phyloP scores from a whole-genome alignment of 1,284 basidiomycete species.

The Irpex sp. region DNA sequence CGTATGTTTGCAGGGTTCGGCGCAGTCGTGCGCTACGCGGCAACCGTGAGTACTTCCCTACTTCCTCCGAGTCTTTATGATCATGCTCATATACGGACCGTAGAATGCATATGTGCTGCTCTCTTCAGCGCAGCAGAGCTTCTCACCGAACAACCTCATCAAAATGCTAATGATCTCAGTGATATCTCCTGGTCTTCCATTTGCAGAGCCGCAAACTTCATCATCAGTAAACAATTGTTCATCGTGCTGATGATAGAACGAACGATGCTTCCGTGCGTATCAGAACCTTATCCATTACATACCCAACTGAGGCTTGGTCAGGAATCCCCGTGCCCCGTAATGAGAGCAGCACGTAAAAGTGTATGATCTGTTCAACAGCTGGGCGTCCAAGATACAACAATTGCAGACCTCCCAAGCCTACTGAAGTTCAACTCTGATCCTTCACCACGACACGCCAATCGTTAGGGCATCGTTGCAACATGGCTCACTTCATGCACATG shows the following conservation, averaged over 20 bases:
- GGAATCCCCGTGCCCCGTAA: too few species aligned
- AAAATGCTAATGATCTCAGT: background rate
- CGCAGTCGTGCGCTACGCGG: too few species aligned
- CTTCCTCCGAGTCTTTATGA: too few species aligned
- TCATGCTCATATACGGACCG: too few species aligned
- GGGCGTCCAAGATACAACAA: too few species aligned
- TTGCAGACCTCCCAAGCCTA: background rate
- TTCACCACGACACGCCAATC: background rate
- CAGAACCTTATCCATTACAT: background rate
- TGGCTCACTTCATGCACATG: conserved; percentile 9
- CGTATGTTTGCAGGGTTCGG: too few species aligned
- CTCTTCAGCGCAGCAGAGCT: background rate
- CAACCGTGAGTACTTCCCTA: background rate
- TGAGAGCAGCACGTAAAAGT: too few species aligned
- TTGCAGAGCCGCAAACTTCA: background rate
- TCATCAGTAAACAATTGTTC: background rate
- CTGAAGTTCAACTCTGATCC: too few species aligned
- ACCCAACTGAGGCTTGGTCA: background rate
- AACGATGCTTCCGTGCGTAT: background rate
- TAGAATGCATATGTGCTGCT: too few species aligned
- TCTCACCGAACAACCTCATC: background rate
- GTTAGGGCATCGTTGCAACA: background rate
- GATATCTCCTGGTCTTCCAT: background rate
- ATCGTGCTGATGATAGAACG: too few species aligned
- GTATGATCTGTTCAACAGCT: too few species aligned